These are phyloP conservation scores for Tylopilus vinaceipallidus DNA, from an alignment of 768 basidiomycete species.

Conservation along the genomic window DNA sequence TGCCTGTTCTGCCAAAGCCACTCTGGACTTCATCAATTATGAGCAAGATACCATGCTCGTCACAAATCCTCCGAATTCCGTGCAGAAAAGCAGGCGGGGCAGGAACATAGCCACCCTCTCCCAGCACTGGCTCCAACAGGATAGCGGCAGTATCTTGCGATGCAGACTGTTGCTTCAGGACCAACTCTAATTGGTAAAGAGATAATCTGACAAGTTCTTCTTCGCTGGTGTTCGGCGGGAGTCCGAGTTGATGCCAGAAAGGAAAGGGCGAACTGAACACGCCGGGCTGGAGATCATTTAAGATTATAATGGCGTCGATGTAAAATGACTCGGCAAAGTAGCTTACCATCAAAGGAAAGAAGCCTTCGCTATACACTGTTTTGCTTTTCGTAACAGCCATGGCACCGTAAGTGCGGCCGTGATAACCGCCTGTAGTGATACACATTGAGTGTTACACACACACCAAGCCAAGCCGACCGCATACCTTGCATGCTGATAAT, in stretches of 20 bases:
- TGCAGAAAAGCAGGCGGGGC: constrained; percentile 78
- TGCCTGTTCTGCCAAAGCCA: constrained; percentile 88
- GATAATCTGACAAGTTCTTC: constrained; percentile 59
- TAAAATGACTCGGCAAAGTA: not conserved
- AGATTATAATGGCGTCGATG: not conserved
- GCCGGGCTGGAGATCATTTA: constrained; percentile 56
- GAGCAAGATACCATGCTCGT: constrained; percentile 80
- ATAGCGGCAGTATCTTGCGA: constrained; percentile 92
- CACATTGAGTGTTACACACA: not conserved
- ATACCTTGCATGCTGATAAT: constrained; percentile 88
- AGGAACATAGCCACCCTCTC: constrained; percentile 94
- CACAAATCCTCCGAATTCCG: constrained; percentile 82
- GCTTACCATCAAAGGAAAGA: constrained; percentile 79
- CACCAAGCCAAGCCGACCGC: constrained; percentile 2
- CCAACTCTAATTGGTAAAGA: constrained; percentile 78
- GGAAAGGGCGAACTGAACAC: constrained; percentile 83
- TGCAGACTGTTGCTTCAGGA: constrained; percentile 76
- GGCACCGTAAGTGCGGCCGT: constrained; percentile 90
- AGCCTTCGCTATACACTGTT: constrained; percentile 81
- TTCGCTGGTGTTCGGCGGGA: constrained; percentile 52
- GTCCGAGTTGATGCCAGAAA: constrained; percentile 85
- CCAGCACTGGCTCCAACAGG: constrained; percentile 88
- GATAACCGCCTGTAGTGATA: constrained; percentile 62
- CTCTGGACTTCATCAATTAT: constrained; percentile 88
- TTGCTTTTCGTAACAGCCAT: constrained; percentile 95